Percentiles rank a stretch among this genome's conserved stretches.
Conservation (phyloP, 1,139 yeast species). For the Geotrichum histeridarum region DNA sequence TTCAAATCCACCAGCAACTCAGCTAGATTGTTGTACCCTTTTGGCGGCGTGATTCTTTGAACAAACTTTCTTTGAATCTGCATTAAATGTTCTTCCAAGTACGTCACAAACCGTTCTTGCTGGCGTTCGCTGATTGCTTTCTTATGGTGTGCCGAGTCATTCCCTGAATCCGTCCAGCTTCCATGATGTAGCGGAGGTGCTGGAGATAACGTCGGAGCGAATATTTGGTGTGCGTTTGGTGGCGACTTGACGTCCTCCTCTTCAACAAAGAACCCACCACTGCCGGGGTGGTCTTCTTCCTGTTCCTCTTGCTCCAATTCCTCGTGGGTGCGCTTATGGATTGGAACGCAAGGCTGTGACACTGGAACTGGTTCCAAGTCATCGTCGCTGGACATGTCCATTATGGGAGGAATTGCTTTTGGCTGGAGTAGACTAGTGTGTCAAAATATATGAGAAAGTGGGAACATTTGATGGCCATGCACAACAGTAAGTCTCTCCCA, state of each 20-base stretch:
- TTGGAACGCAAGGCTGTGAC: neutral
- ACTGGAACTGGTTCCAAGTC: conserved; percentile 8
- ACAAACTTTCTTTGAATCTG: conserved; percentile 19
- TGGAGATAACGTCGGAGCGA: conserved; percentile 16
- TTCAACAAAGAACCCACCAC: neutral
- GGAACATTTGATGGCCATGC: too few species aligned
- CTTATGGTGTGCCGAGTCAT: neutral
- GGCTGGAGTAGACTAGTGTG: neutral
- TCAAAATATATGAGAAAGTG: too few species aligned
- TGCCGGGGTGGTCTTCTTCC: neutral
- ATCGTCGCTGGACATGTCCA: conserved; percentile 1
- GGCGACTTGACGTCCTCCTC: neutral
- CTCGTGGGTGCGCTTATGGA: neutral
- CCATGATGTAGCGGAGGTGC: conserved; percentile 10
- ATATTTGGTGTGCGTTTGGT: conserved; percentile 4
- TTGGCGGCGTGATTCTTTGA: conserved; percentile 16
- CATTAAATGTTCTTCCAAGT: conserved; percentile 14
- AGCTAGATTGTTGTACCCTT: conserved; percentile 39
- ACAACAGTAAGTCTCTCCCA: too few species aligned
- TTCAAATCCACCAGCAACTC: conserved; percentile 47
- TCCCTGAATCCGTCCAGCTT: neutral
- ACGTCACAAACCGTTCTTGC: conserved; percentile 11
- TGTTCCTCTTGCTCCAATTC: neutral
- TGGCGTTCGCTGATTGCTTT: conserved; percentile 17
- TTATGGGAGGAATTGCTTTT: too few species aligned